These are phyloP conservation scores for Penicillium carneum DNA, from an alignment of 2,329 filamentous ascomycete genomes.

Conservation along the genomic window DNA sequence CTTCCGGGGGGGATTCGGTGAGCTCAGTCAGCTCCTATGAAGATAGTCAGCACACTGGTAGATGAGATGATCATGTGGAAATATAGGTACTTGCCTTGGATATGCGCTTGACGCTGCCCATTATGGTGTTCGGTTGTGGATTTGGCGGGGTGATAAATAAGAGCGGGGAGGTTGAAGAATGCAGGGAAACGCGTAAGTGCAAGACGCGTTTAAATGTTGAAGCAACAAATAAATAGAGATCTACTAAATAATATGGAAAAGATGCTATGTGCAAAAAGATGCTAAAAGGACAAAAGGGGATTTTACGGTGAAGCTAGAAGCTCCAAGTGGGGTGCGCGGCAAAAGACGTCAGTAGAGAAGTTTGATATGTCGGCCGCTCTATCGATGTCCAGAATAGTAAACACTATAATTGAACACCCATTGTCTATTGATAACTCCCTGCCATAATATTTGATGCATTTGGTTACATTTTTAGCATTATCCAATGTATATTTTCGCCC, in stretches of 20 bases:
- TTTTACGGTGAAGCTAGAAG: constrained; percentile 23
- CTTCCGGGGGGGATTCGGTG: constrained; percentile 61
- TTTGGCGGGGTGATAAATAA: constrained; percentile 23
- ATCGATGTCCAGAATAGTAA: background rate
- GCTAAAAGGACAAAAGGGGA: background rate
- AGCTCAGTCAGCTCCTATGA: constrained; percentile 68
- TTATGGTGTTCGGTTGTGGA: constrained; percentile 29
- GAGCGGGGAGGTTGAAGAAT: constrained; percentile 23
- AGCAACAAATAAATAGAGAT: background rate
- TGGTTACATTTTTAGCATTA: background rate
- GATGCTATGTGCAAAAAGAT: background rate
- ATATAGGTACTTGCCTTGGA: constrained; percentile 48
- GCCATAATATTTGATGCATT: background rate
- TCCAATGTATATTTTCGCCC: constrained; percentile 5
- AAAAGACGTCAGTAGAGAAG: constrained; percentile 33
- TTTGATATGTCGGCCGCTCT: background rate
- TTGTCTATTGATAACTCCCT: background rate
- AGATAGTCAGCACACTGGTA: background rate
- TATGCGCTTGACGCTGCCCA: constrained; percentile 57
- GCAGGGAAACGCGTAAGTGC: constrained; percentile 5
- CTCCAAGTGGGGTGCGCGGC: constrained; percentile 23
- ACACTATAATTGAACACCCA: background rate
- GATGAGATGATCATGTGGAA: background rate
- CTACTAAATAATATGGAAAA: background rate
- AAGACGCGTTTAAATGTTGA: background rate